Conservation (phyloP, 306 rosid genomes). For the Medicago arabica region DNA sequence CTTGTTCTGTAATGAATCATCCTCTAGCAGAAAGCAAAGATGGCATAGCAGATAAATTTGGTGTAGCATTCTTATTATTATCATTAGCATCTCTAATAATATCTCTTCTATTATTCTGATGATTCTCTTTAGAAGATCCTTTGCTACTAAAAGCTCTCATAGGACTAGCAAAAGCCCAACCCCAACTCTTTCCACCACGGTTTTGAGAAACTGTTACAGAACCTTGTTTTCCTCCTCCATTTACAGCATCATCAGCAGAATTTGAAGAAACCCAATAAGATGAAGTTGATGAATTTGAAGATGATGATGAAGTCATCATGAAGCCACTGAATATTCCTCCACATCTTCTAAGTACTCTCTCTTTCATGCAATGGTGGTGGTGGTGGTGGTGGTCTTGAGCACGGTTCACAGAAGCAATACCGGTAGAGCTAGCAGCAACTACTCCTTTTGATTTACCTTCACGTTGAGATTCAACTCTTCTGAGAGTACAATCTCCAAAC, state of each 20-base stretch:
- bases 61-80: constrained; percentile 45
- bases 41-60: constrained; percentile 76
- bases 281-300: constrained; percentile 65
- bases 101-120: constrained; percentile 51
- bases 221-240: constrained; percentile 46
- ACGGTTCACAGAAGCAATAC: constrained; percentile 24
- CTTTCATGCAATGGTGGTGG: constrained; percentile 68
- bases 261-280: constrained; percentile 72
- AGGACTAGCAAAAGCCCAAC: constrained; percentile 96
- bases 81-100: constrained; percentile 61
- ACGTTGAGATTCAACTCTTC: constrained; percentile 90
- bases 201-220: constrained; percentile 45
- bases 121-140: constrained; percentile 52
- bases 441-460: constrained; percentile 67
- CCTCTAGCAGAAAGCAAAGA: constrained; percentile 71
- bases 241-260: constrained; percentile 62
- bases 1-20: constrained; percentile 22
- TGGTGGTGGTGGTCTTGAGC: constrained; percentile 12
- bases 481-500: constrained; percentile 88
- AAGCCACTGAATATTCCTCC: constrained; percentile 91
- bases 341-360: constrained; percentile 62
- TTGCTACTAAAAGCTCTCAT: constrained; percentile 78
- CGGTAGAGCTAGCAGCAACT: not conserved
- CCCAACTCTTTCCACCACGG: constrained; percentile 67
- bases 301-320: constrained; percentile 77